A percentile compares a stretch with the other conserved stretches of the same genome.
These are phyloP conservation scores for Gymnopus androsaceus DNA, from an alignment of 1,284 basidiomycete species.

Conservation along the genomic window DNA sequence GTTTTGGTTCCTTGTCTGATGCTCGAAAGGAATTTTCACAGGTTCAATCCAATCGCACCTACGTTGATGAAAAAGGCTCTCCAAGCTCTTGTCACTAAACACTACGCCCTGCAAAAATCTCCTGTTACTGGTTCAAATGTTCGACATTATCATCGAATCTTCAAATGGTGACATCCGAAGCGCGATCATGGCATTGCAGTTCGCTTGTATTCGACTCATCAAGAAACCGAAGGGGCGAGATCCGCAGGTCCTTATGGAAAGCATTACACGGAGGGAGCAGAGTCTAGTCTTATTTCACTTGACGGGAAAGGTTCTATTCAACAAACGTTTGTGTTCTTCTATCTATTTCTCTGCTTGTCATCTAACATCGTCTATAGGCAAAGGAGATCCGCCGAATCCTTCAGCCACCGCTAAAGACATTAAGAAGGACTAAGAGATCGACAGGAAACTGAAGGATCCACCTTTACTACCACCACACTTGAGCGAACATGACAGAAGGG, in stretches of 20 bases:
- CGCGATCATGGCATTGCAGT: slow-evolving; percentile 91
- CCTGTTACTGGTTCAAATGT: slow-evolving; percentile 9
- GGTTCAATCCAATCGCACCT: slow-evolving; percentile 90
- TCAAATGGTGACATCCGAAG: slow-evolving; percentile 90
- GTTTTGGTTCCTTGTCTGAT: too few relatives aligned
- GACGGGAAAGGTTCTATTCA: slow-evolving; percentile 92
- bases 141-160: slow-evolving; percentile 78
- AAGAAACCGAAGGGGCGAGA: slow-evolving; percentile 18
- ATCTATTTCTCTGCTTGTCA: background rate
- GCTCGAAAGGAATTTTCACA: slow-evolving; percentile 35
- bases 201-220: slow-evolving; percentile 57
- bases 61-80: slow-evolving; percentile 85
- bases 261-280: slow-evolving; percentile 81
- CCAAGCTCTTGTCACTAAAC: slow-evolving; percentile 56
- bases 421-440: slow-evolving; percentile 56
- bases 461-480: slow-evolving; percentile 59
- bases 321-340: slow-evolving; percentile 73
- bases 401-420: slow-evolving; percentile 58
- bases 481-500: slow-evolving; percentile 58
- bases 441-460: slow-evolving; percentile 51
- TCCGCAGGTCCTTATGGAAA: slow-evolving; percentile 52
- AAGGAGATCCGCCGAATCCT: slow-evolving; percentile 61
- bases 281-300: slow-evolving; percentile 90
- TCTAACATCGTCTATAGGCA: slow-evolving; percentile 47
- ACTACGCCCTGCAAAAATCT: slow-evolving; percentile 41